Percentiles rank a stretch among this genome's conserved stretches.
Conservation (phyloP, 2,329 filamentous ascomycete species). For the Pseudocercospora crystallina region DNA sequence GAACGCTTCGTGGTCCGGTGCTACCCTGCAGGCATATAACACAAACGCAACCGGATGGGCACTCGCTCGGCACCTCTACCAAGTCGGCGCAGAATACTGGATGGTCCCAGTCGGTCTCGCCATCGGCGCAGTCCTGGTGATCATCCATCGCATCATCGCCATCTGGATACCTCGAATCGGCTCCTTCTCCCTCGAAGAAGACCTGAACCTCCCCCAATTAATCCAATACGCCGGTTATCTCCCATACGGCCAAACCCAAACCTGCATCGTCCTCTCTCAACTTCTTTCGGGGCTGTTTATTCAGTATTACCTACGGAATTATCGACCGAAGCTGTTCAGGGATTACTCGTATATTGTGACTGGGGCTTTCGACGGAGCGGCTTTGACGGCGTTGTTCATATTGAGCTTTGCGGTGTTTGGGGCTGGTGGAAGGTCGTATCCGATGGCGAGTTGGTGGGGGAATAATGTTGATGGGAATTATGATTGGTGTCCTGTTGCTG, state of each 20-base stretch:
- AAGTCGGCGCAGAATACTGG: constrained; percentile 34
- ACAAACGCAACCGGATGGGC: constrained; percentile 44
- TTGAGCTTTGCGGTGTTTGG: constrained; percentile 59
- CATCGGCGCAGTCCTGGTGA: constrained; percentile 49
- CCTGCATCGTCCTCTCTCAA: constrained; percentile 54
- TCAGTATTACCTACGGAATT: constrained; percentile 56
- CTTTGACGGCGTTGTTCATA: constrained; percentile 51
- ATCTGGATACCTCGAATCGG: constrained; percentile 44
- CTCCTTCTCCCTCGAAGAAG: constrained; percentile 23
- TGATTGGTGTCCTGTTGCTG: constrained; percentile 46
- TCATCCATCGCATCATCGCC: constrained; percentile 43
- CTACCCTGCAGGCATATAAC: constrained; percentile 47
- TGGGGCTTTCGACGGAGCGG: constrained; percentile 55
- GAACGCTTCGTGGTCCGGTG: constrained; percentile 55
- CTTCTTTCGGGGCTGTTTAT: constrained; percentile 46
- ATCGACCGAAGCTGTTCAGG: constrained; percentile 53
- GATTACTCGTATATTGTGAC: constrained; percentile 56
- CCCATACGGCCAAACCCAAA: constrained; percentile 57
- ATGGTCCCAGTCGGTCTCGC: constrained; percentile 44
- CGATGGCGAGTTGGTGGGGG: constrained; percentile 58
- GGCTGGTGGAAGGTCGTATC: constrained; percentile 31
- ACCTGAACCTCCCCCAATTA: constrained; percentile 56
- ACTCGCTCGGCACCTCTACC: constrained; percentile 56
- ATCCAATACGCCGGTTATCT: constrained; percentile 57
- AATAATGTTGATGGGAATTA: constrained; percentile 53